phyloP scores from a whole-genome alignment of 2,329 filamentous ascomycete genomes.

The Waltergamsia citrina region DNA sequence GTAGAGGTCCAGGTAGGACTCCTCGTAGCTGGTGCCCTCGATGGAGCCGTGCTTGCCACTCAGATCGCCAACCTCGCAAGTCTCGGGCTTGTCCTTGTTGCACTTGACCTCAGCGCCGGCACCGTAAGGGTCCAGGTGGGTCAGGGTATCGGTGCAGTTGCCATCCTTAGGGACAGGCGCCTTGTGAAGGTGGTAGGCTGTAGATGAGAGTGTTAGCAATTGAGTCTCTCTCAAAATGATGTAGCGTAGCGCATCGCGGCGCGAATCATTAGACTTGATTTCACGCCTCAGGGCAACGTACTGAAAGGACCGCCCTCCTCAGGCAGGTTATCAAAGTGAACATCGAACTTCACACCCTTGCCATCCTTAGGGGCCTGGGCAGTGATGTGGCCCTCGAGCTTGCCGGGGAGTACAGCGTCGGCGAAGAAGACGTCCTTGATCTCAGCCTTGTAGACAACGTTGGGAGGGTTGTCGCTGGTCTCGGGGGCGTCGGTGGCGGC shows the following conservation, averaged over 20 bases:
- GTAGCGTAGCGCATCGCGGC: no score
- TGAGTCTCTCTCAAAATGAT: no score
- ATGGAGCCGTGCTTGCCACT: conserved; percentile 64
- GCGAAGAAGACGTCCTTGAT: conserved; percentile 44
- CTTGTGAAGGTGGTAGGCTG: conserved; percentile 67
- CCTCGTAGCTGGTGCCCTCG: conserved; percentile 35
- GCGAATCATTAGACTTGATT: no score
- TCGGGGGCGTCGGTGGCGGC: conserved; percentile 35
- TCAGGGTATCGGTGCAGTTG: conserved; percentile 60
- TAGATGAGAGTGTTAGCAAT: conserved; percentile 7
- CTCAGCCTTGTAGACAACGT: conserved; percentile 42
- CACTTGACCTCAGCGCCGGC: conserved; percentile 56
- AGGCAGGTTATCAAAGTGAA: conserved; percentile 50
- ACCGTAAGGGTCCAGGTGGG: conserved; percentile 62
- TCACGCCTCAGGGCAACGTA: conserved; percentile 24
- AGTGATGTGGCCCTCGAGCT: conserved; percentile 43
- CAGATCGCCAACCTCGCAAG: conserved; percentile 70
- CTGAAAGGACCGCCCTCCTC: conserved; percentile 48
- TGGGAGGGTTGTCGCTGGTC: conserved; percentile 45
- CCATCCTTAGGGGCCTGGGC: conserved; percentile 36
- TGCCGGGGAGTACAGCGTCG: conserved; percentile 34
- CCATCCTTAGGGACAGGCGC: conserved; percentile 52
- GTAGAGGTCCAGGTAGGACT: conserved; percentile 46
- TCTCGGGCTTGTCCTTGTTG: conserved; percentile 42
- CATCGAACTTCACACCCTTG: conserved; percentile 43